A percentile compares a stretch with the other conserved stretches of the same genome.
Evolutionary conservation across 306 rosid species (phyloP).

Genomic region (Cicer pinnatifidum): DNA sequence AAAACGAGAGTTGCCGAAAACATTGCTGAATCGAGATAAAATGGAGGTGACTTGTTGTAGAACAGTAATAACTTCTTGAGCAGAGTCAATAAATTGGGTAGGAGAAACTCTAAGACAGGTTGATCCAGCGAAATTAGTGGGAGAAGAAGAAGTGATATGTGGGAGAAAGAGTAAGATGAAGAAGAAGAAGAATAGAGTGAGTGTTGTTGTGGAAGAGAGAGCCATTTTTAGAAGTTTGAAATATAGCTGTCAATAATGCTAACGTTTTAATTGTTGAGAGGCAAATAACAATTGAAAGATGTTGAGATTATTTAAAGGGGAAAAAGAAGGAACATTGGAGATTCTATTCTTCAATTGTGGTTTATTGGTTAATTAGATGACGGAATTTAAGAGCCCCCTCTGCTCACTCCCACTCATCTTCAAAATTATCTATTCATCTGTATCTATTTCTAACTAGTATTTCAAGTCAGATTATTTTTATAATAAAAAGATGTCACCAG

Average conservation of each 20-base stretch:
- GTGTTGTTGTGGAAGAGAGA: conserved; percentile 28
- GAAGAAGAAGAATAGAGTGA: background rate
- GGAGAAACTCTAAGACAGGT: conserved; percentile 57
- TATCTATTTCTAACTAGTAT: too few species aligned
- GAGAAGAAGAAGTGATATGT: conserved; percentile 12
- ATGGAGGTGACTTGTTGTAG: conserved; percentile 51
- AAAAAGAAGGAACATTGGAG: background rate
- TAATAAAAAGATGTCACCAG: too few species aligned
- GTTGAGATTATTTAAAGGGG: background rate
- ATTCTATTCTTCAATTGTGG: background rate
- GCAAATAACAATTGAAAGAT: background rate
- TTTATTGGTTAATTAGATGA: background rate
- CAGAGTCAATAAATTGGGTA: conserved; percentile 50
- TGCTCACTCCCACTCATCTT: too few species aligned
- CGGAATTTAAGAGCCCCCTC: background rate
- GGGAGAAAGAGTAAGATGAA: conserved; percentile 34
- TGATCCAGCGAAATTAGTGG: conserved; percentile 2
- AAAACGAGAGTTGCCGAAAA: conserved; percentile 54
- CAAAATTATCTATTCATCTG: too few species aligned
- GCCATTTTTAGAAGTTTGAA: conserved; percentile 47
- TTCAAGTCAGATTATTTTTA: too few species aligned
- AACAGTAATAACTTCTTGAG: conserved; percentile 40
- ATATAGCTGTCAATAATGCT: background rate
- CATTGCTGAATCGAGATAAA: conserved; percentile 51
- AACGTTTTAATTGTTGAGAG: background rate